A percentile compares a stretch with the other conserved stretches of the same genome.
Conservation (phyloP, 352 stramenopile species). For the Pelagophyceae sp. region DNA sequence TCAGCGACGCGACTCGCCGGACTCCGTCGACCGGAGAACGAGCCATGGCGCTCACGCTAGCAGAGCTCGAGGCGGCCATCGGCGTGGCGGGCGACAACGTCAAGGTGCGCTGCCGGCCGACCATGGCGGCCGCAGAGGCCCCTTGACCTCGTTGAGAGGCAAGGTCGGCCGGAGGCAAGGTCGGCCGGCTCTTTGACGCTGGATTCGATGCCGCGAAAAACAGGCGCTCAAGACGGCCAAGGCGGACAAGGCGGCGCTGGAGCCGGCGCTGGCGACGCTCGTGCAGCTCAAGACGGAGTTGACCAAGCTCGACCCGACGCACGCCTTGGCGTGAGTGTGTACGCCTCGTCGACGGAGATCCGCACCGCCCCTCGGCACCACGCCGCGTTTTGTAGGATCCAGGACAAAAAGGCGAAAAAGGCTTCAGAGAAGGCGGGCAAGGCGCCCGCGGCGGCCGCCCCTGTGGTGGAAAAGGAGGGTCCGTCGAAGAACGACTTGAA, state of each 20-base stretch:
- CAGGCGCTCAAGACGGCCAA: neutral
- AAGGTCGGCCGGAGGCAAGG: no score
- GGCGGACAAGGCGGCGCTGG: slow-evolving; percentile 39
- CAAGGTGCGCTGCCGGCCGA: no score
- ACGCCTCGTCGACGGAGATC: slow-evolving; percentile 39
- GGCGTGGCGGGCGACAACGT: no score
- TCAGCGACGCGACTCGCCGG: no score
- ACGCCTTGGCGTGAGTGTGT: slow-evolving; percentile 38
- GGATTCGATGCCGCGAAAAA: no score
- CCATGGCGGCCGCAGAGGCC: no score
- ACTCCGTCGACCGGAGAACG: no score
- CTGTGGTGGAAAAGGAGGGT: neutral
- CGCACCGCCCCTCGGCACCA: neutral
- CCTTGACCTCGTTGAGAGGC: no score
- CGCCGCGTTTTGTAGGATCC: neutral
- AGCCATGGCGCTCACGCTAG: no score
- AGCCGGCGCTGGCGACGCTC: slow-evolving; percentile 34
- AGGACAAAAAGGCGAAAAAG: slow-evolving; percentile 46
- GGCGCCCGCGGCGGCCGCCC: slow-evolving; percentile 15
- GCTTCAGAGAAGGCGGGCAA: slow-evolving; percentile 52
- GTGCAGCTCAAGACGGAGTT: slow-evolving; percentile 38
- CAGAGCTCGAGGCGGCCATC: no score
- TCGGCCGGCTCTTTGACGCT: no score
- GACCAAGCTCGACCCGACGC: neutral
- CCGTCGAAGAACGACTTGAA: slow-evolving; percentile 26